Percentiles rank a stretch among this genome's conserved stretches.
These are phyloP conservation scores for Pycnococcus provasolii DNA, from an alignment of 139 green algal species.

Conservation along the genomic window DNA sequence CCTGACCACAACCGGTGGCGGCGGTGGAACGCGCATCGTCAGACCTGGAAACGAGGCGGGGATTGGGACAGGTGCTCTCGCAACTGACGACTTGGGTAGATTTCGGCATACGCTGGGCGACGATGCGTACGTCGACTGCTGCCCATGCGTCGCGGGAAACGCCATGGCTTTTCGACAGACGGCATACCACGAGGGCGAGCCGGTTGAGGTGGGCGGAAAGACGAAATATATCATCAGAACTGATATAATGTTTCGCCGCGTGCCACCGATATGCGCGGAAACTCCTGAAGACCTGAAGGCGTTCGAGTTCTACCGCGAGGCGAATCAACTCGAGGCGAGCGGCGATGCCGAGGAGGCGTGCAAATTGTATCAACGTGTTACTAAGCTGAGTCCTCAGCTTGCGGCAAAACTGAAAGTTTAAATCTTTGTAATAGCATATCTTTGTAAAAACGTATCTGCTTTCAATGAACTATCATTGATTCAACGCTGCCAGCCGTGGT, in stretches of 20 bases:
- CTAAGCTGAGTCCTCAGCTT: too few species aligned
- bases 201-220: slow-evolving; percentile 7
- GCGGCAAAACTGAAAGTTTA: too few species aligned
- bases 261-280: slow-evolving; percentile 6
- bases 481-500: too few species aligned
- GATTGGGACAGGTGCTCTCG: slow-evolving; percentile 1
- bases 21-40: slow-evolving; percentile 21
- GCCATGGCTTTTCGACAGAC: slow-evolving; percentile 27
- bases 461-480: too few species aligned
- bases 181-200: slow-evolving; percentile 26
- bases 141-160: neutral
- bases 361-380: too few species aligned
- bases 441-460: too few species aligned
- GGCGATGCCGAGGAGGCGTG: slow-evolving; percentile 15
- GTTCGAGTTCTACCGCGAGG: slow-evolving; percentile 20
- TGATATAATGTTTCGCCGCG: slow-evolving; percentile 31
- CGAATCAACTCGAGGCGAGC: slow-evolving; percentile 9
- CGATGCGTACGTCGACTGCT: slow-evolving; percentile 8
- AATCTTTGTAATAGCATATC: too few species aligned
- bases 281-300: slow-evolving; percentile 4
- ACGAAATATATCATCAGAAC: slow-evolving; percentile 31
- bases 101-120: slow-evolving; percentile 13
- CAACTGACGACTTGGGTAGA: neutral
- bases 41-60: neutral
- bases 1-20: slow-evolving; percentile 26